Evolutionary conservation across 2,329 filamentous ascomycete species (phyloP).

Genomic region (Fusarium ambrosium): DNA sequence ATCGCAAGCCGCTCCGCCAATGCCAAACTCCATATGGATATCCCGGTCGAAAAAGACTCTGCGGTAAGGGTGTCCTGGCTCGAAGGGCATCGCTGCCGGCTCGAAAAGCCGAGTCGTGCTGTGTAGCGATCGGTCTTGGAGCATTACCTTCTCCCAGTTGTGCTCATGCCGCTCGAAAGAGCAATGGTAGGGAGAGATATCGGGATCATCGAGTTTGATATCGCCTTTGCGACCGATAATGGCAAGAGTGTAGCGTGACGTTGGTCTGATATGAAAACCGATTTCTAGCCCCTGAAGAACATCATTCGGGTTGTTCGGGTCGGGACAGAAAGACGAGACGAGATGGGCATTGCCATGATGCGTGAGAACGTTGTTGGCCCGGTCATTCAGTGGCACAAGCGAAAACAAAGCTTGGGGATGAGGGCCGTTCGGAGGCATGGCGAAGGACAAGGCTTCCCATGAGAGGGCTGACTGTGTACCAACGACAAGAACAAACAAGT

Average conservation of each 20-base stretch:
- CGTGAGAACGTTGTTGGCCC: background rate
- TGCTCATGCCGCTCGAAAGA: background rate
- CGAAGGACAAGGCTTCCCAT: background rate
- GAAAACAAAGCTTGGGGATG: background rate
- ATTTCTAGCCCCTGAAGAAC: background rate
- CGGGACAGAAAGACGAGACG: background rate
- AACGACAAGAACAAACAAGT: background rate
- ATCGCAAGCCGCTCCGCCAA: background rate
- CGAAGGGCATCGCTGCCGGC: background rate
- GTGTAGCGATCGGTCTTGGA: background rate
- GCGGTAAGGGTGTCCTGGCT: background rate
- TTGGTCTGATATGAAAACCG: background rate
- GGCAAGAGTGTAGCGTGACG: background rate
- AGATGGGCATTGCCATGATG: background rate
- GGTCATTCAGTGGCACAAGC: background rate
- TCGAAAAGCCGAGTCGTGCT: background rate
- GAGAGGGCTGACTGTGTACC: background rate
- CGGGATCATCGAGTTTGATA: background rate
- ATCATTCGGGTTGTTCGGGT: background rate
- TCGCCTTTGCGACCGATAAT: background rate
- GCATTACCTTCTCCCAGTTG: background rate
- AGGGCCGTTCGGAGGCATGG: background rate
- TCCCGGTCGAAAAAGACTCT: background rate
- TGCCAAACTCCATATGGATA: background rate
- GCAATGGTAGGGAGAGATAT: background rate